Conservation (phyloP, 2,329 filamentous ascomycete species). For the Sarocladium oryzae region DNA sequence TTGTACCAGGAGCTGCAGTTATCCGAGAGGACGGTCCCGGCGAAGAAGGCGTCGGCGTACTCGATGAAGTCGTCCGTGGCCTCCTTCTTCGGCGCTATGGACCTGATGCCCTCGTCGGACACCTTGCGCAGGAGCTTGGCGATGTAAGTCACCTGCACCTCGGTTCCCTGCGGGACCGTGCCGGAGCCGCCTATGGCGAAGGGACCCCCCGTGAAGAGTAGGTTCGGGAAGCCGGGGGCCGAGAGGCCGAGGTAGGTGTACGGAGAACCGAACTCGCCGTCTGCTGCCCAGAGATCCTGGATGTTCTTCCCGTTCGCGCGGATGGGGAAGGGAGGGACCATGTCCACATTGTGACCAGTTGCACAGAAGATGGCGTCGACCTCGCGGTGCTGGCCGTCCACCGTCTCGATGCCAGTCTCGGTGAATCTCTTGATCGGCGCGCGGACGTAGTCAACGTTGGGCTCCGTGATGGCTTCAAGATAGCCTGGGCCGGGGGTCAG, state of each 20-base stretch:
- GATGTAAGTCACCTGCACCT: conserved; percentile 59
- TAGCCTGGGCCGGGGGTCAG: conserved; percentile 44
- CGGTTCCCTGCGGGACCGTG: conserved; percentile 60
- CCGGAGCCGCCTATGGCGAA: conserved; percentile 54
- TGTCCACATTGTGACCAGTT: conserved; percentile 39
- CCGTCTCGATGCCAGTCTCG: conserved; percentile 40
- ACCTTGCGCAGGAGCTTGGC: conserved; percentile 63
- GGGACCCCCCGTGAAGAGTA: conserved; percentile 58
- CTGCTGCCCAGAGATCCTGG: conserved; percentile 29
- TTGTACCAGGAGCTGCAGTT: conserved; percentile 70
- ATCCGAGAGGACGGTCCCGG: conserved; percentile 48
- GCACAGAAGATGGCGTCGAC: conserved; percentile 50
- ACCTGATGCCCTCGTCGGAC: conserved; percentile 57
- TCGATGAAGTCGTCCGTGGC: conserved; percentile 60
- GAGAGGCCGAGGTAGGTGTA: conserved; percentile 61
- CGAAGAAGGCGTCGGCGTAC: conserved; percentile 51
- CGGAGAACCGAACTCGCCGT: conserved; percentile 52
- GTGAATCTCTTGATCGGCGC: conserved; percentile 39
- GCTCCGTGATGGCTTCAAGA: conserved; percentile 34
- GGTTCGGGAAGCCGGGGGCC: conserved; percentile 60
- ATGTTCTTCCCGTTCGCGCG: conserved; percentile 42
- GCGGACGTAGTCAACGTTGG: conserved; percentile 40
- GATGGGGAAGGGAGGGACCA: conserved; percentile 51
- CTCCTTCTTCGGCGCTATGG: conserved; percentile 47
- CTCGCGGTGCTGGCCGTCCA: conserved; percentile 34